These are phyloP conservation scores for Debaryomyces psychrophilus DNA, from an alignment of 1,139 yeast species.

Conservation along the genomic window DNA sequence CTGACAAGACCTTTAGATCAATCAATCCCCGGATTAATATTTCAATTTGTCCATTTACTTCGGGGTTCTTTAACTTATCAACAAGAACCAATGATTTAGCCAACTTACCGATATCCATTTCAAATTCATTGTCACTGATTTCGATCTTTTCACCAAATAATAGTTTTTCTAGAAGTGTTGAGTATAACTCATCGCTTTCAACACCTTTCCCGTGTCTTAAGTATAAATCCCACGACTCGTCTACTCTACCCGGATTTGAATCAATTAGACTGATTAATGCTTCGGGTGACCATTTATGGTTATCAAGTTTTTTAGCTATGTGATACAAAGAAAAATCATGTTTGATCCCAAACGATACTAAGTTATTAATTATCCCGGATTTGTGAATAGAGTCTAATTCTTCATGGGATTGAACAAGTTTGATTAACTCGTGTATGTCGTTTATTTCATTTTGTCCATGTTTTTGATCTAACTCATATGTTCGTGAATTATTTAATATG, in stretches of 20 bases:
- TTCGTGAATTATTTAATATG: conserved; percentile 7
- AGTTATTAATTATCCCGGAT: conserved; percentile 12
- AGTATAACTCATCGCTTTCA: conserved; percentile 18
- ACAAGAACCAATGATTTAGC: conserved; percentile 4
- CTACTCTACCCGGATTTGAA: conserved; percentile 47
- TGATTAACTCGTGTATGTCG: conserved; percentile 4
- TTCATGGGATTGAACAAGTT: not conserved
- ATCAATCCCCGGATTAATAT: not conserved
- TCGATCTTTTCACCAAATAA: conserved; percentile 26
- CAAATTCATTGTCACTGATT: conserved; percentile 9
- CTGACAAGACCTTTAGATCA: conserved; percentile 1
- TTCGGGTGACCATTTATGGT: conserved; percentile 19
- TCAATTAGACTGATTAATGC: conserved; percentile 31
- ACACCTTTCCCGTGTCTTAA: conserved; percentile 24
- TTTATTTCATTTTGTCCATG: conserved; percentile 8
- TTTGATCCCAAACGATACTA: conserved; percentile 6
- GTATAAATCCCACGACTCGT: conserved; percentile 37
- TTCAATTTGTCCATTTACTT: not conserved
- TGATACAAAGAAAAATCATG: conserved; percentile 41
- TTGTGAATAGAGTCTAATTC: not conserved
- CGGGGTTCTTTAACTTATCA: not conserved
- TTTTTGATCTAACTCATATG: not conserved
- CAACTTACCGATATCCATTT: not conserved
- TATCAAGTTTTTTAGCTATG: conserved; percentile 22
- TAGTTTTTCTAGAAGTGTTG: conserved; percentile 25